Conservation (phyloP, 1,284 basidiomycete species). For the Salmacisia buchloeana region DNA sequence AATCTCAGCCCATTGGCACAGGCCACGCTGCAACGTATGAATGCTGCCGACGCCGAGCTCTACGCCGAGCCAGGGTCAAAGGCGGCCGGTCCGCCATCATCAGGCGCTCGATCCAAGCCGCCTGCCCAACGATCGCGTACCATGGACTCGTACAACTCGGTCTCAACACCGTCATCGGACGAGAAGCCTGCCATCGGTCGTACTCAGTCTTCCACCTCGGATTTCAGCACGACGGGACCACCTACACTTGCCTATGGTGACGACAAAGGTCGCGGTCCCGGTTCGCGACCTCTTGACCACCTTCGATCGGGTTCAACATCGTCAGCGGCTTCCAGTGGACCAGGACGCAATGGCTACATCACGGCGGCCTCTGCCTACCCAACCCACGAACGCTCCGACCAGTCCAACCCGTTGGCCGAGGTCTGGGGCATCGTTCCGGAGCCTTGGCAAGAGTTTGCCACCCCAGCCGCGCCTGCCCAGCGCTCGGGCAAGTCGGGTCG, state of each 20-base stretch:
- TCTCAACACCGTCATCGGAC: slow-evolving; percentile 20
- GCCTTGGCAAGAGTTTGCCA: slow-evolving; percentile 49
- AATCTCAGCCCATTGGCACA: slow-evolving; percentile 11
- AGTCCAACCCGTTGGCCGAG: slow-evolving; percentile 41
- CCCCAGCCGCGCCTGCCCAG: slow-evolving; percentile 19
- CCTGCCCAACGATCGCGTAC: slow-evolving; percentile 10
- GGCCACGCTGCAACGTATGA: slow-evolving; percentile 13
- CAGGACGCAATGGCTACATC: not conserved
- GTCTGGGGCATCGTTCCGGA: slow-evolving; percentile 45
- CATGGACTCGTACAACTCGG: slow-evolving; percentile 17
- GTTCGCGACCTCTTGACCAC: not conserved
- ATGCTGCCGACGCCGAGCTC: slow-evolving; percentile 1
- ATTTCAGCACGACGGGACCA: not conserved
- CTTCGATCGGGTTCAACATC: not conserved
- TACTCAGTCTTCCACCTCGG: not conserved
- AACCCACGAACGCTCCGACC: slow-evolving; percentile 28
- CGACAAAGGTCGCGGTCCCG: no score
- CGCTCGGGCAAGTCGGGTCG: slow-evolving; percentile 10
- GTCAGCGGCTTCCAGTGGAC: not conserved
- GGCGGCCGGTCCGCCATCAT: slow-evolving; percentile 17
- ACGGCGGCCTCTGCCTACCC: slow-evolving; percentile 2
- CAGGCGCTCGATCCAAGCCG: slow-evolving; percentile 12
- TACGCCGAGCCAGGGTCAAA: slow-evolving; percentile 14
- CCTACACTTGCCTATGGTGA: not conserved
- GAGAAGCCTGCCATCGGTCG: not conserved